Conservation (phyloP, 176 grass and related monocot species). For the Otatea glauca region DNA sequence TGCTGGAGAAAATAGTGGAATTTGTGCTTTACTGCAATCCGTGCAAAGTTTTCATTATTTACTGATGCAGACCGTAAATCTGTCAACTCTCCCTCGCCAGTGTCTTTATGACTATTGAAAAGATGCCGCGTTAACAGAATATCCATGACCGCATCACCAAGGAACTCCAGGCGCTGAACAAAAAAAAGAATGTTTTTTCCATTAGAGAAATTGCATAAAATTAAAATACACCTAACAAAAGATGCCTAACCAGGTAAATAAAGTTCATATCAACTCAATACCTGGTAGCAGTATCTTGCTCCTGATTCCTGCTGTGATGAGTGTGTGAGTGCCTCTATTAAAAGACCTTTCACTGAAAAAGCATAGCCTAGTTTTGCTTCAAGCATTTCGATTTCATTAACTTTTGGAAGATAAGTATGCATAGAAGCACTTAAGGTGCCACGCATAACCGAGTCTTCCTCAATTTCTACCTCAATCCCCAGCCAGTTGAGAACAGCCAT, state of each 20-base stretch:
- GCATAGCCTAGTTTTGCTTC: constrained; percentile 77
- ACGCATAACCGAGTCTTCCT: constrained; percentile 60
- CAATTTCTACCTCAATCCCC: constrained; percentile 58
- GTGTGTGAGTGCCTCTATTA: constrained; percentile 85
- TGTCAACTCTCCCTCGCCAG: constrained; percentile 79
- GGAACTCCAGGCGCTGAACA: constrained; percentile 85
- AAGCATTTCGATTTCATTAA: constrained; percentile 63
- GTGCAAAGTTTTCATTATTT: constrained; percentile 94
- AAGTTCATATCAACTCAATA: constrained; percentile 43
- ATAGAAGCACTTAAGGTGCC: constrained; percentile 63
- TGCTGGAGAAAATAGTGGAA: constrained; percentile 76
- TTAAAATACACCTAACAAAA: constrained; percentile 32
- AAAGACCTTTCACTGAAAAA: constrained; percentile 71
- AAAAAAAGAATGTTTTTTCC: constrained; percentile 7
- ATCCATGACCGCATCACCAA: constrained; percentile 91
- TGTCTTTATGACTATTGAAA: constrained; percentile 73
- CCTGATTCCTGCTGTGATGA: constrained; percentile 73
- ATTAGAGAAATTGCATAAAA: constrained; percentile 43
- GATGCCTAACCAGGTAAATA: constrained; percentile 23
- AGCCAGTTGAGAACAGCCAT: constrained; percentile 83
- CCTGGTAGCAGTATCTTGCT: constrained; percentile 76
- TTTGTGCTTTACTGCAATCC: constrained; percentile 78
- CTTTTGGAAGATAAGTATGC: constrained; percentile 56
- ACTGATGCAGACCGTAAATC: constrained; percentile 91
- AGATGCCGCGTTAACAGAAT: constrained; percentile 76